Evolutionary conservation across 192 early-diverging fungal genomes (phyloP).

Genomic region (Coemansia pectinata): DNA sequence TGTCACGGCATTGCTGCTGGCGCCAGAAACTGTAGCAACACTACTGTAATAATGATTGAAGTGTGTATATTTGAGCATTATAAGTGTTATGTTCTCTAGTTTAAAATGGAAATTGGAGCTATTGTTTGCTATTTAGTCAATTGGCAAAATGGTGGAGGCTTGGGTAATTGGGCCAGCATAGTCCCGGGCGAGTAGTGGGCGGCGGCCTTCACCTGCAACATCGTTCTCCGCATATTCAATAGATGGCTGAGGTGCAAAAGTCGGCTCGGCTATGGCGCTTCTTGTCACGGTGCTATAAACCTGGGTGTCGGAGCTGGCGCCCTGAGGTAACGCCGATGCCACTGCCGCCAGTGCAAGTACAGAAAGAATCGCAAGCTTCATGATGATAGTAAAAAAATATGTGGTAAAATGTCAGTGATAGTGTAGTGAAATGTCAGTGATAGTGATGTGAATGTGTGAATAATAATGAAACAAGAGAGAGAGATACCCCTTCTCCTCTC

Average conservation of each 20-base stretch:
- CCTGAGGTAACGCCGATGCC: not conserved
- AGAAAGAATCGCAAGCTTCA: slow-evolving; percentile 1
- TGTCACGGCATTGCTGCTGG: not conserved
- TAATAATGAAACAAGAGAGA: not conserved
- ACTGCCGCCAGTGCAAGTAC: not conserved
- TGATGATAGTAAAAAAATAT: not conserved
- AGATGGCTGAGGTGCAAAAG: no score
- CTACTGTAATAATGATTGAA: not conserved
- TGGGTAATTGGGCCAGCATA: no score
- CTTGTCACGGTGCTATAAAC: no score
- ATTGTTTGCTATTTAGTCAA: no score
- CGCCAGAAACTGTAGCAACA: slow-evolving; percentile 14
- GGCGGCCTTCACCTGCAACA: no score
- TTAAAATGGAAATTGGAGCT: no score
- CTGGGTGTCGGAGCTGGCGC: not conserved
- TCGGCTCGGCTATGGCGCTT: no score
- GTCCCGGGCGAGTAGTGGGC: no score
- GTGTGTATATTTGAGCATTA: no score
- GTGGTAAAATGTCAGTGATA: not conserved
- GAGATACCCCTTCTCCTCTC: not conserved
- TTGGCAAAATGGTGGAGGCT: not conserved
- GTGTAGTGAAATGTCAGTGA: not conserved
- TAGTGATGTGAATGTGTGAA: no score
- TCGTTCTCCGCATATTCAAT: no score
- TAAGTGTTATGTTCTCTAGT: no score